phyloP scores from a whole-genome alignment of 2,329 filamentous ascomycete species.

The Ophiostoma pallidulum region DNA sequence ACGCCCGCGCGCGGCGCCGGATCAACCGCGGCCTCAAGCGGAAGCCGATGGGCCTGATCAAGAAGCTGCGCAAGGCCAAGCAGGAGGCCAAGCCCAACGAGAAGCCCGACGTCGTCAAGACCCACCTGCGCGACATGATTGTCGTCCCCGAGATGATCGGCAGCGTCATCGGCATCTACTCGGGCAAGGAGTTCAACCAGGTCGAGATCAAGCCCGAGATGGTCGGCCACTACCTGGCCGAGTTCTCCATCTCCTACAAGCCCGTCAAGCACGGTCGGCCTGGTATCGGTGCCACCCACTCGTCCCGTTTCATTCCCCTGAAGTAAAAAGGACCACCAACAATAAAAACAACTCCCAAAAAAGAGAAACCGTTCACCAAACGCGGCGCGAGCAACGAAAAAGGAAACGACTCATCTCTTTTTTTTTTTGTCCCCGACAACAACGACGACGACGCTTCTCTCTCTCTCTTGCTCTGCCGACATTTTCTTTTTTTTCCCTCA shows the following conservation, averaged over 20 bases:
- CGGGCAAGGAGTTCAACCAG: conserved; percentile 99
- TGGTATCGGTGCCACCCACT: conserved; percentile 99
- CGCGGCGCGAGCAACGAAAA: no score
- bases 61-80: conserved; percentile 99
- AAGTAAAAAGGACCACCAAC: conserved; percentile 60
- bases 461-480: no score
- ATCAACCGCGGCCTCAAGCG: conserved; percentile 99
- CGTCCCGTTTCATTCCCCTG: conserved; percentile 99
- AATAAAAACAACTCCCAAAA: no score
- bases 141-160: conserved; percentile 99
- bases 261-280: conserved; percentile 99
- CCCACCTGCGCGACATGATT: conserved; percentile 99
- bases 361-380: not conserved
- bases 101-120: conserved; percentile 99
- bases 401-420: not conserved
- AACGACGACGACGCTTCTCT: no score
- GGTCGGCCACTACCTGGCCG: conserved; percentile 98
- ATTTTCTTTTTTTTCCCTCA: not conserved
- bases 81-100: conserved; percentile 98
- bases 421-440: no score
- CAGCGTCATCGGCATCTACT: conserved; percentile 97
- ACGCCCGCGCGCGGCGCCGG: conserved; percentile 94
- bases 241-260: conserved; percentile 99
- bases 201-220: conserved; percentile 99
- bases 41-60: conserved; percentile 99